Evolutionary conservation across 2,329 filamentous ascomycete genomes (phyloP).

Genomic region (Davidsoniella neocaledoniae): DNA sequence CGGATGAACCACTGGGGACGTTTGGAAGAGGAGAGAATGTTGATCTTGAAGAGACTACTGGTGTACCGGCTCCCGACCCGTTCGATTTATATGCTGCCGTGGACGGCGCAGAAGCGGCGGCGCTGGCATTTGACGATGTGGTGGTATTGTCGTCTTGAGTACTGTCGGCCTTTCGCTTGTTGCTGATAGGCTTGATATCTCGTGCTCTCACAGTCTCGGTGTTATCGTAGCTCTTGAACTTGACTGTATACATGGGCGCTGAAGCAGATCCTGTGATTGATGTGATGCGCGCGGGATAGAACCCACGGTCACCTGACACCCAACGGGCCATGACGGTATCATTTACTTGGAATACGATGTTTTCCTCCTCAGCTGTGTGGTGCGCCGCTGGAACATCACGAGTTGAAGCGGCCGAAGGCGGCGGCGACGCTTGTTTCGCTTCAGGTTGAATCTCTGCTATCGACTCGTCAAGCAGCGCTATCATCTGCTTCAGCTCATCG

Average conservation of each 20-base stretch:
- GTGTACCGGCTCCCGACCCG: neutral
- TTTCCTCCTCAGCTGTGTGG: constrained; percentile 30
- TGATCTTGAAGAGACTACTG: constrained; percentile 2
- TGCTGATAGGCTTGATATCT: constrained; percentile 66
- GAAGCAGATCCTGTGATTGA: constrained; percentile 85
- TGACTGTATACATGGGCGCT: constrained; percentile 83
- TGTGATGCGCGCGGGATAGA: constrained; percentile 84
- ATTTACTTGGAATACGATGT: constrained; percentile 60
- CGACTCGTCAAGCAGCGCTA: constrained; percentile 61
- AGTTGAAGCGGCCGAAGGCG: constrained; percentile 30
- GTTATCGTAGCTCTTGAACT: constrained; percentile 80
- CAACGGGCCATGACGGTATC: constrained; percentile 84
- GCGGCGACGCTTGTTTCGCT: constrained; percentile 24
- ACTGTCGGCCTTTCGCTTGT: constrained; percentile 76
- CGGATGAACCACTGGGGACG: constrained; percentile 15
- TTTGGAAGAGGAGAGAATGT: constrained; percentile 9
- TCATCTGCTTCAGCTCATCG: constrained; percentile 65
- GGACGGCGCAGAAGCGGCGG: constrained; percentile 15
- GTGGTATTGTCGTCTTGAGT: constrained; percentile 31
- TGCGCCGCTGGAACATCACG: constrained; percentile 19
- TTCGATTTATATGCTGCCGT: too few species aligned
- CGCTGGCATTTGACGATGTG: constrained; percentile 20
- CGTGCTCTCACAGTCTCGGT: constrained; percentile 67
- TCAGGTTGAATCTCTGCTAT: constrained; percentile 58
- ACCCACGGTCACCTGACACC: constrained; percentile 72